These are phyloP conservation scores for Gamsiella multidivaricata DNA, from an alignment of 192 early-diverging fungal species.

Conservation along the genomic window DNA sequence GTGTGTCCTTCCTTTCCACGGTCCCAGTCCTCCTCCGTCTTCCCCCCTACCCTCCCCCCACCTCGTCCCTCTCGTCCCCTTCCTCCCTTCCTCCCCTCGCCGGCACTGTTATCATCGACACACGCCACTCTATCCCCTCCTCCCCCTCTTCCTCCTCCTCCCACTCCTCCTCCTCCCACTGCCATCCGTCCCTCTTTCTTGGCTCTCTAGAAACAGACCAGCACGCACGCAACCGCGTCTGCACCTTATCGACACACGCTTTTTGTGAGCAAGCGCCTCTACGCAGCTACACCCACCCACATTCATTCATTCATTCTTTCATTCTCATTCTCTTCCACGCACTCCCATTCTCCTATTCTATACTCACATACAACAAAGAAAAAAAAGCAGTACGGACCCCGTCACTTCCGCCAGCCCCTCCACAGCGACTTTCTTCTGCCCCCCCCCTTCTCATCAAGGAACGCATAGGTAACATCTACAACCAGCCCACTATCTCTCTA, in stretches of 20 bases:
- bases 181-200: background rate
- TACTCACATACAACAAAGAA: conserved; percentile 2
- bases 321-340: background rate
- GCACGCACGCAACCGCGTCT: too few species aligned
- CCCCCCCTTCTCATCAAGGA: too few species aligned
- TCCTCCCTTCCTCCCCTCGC: background rate
- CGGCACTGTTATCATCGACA: background rate
- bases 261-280: background rate
- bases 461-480: too few species aligned
- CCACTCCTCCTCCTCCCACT: background rate
- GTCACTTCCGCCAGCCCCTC: too few species aligned
- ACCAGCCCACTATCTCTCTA: conserved; percentile 9
- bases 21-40: background rate
- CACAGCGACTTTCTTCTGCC: too few species aligned
- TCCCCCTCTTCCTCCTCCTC: conserved; percentile 1
- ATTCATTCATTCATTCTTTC: background rate
- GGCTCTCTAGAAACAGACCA: too few species aligned
- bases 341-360: background rate
- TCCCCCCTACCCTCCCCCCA: background rate
- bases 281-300: background rate
- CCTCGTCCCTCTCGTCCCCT: conserved; percentile 1
- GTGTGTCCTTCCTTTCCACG: background rate
- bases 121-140: too few species aligned
- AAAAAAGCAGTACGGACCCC: too few species aligned
- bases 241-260: too few species aligned